Base-by-base conservation (phyloP, 805 yeast genomes). In the Metschnikowia cerradonensis region DNA sequence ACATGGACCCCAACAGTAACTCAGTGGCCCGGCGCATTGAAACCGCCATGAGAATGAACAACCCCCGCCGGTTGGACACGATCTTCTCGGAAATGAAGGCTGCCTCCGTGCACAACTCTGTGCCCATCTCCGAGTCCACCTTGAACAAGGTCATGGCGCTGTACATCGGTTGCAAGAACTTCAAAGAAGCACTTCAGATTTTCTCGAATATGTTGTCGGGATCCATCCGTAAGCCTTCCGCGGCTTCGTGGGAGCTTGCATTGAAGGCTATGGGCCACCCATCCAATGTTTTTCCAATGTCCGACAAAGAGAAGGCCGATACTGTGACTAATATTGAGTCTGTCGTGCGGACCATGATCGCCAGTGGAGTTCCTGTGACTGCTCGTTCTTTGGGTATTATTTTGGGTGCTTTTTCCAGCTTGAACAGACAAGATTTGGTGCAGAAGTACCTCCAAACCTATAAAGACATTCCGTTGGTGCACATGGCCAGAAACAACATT, bases 221-320 rank as follows among this genome's bases (percentile, higher is more conserved):
- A 6, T 77, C 75, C 19, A 60, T 72, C 15, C 35, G 23, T 13
- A 60, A 55, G 23, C 82, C 82, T n/a, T 64, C 76, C 4, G 57
- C 73, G n/a, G 56, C 64, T 0, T 64, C 82, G 1, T 87, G 90
- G 90, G 82, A 83, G 47, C 73, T 78, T 47, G 71, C 85, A 30
- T 66, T 87, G 46, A 68, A 76, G 47, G 72, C 85, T 0, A 73
- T 77, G 60, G 72, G 75, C 7, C 68, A 65, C 52, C 68, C 75
- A 3, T 52, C 55, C 5, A 56, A 61, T 34, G 57, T 70, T 14
- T 48, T 49, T 2, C 48, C 45, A 77, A 50, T 69, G 52, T 64
- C 69, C 38, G 56, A 50, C 1, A 57, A 58, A 5, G 67, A 66
- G 51, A 71, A 65, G 41, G 64, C 63, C 41, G 34, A 20, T 4